Evolutionary conservation across 108 stramenopile species (phyloP).

Genomic region (Pelagomonas calceolata): DNA sequence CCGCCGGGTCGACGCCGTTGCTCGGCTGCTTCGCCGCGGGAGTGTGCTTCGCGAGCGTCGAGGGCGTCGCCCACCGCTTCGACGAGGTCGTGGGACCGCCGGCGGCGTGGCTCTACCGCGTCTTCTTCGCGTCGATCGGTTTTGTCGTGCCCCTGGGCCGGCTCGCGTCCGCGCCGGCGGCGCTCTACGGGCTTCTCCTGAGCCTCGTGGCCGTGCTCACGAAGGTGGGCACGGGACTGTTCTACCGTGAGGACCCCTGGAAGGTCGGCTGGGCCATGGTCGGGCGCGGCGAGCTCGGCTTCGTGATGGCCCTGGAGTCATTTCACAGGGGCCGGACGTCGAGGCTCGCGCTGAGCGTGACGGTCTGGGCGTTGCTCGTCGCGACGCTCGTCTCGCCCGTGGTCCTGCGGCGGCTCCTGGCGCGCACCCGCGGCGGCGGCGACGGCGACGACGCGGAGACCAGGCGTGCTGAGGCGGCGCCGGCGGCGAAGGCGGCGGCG

Average conservation of each 20-base stretch:
- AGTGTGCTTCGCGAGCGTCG: conserved; percentile 26
- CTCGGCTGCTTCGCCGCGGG: conserved; percentile 49
- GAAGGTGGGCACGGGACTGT: background rate
- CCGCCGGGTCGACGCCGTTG: conserved; percentile 17
- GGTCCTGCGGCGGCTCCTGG: conserved; percentile 18
- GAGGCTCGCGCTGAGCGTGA: conserved; percentile 19
- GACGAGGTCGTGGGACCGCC: conserved; percentile 59
- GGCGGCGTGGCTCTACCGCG: conserved; percentile 65
- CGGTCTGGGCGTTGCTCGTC: conserved; percentile 23
- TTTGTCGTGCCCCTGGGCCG: conserved; percentile 55
- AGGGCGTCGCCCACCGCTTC: conserved; percentile 21
- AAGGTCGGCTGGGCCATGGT: background rate
- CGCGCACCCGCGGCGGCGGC: too few relatives aligned
- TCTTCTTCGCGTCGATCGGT: conserved; percentile 68
- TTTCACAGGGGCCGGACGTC: conserved; percentile 2
- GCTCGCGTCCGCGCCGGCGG: background rate
- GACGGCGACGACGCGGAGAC: too few relatives aligned
- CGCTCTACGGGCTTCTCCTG: background rate
- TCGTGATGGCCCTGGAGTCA: conserved; percentile 5
- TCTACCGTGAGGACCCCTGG: background rate
- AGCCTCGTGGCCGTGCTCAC: background rate
- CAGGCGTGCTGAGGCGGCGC: too few relatives aligned
- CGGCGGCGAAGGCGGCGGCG: too few relatives aligned
- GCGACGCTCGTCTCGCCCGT: conserved; percentile 12
- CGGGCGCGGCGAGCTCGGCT: background rate